Evolutionary conservation across 2,329 filamentous ascomycete genomes (phyloP).

Genomic region (Stagonosporopsis tanaceti): DNA sequence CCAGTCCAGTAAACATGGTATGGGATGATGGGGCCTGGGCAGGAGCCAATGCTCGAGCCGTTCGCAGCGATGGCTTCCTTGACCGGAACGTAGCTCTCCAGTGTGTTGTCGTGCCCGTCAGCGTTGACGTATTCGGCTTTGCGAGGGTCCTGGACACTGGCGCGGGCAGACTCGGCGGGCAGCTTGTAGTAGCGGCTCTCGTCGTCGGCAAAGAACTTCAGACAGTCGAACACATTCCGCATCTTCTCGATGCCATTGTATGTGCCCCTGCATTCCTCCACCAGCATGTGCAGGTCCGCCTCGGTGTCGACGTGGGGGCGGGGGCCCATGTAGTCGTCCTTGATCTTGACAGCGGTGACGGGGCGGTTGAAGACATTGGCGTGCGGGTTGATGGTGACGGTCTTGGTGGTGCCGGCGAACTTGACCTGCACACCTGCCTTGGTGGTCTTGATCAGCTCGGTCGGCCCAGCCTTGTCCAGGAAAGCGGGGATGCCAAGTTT

Average conservation of each 20-base stretch:
- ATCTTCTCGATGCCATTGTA: constrained; percentile 63
- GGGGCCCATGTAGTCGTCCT: constrained; percentile 61
- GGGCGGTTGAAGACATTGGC: constrained; percentile 64
- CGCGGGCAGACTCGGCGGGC: constrained; percentile 51
- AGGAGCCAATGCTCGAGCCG: constrained; percentile 56
- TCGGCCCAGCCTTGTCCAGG: constrained; percentile 52
- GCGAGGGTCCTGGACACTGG: constrained; percentile 53
- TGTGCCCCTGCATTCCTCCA: constrained; percentile 62
- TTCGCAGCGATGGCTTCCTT: constrained; percentile 48
- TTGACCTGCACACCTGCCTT: constrained; percentile 53
- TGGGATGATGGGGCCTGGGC: constrained; percentile 63
- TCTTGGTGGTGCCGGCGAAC: constrained; percentile 51
- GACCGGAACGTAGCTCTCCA: constrained; percentile 48
- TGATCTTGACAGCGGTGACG: constrained; percentile 57
- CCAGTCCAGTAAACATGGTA: constrained; percentile 67
- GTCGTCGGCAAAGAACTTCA: constrained; percentile 59
- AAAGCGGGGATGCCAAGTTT: constrained; percentile 54
- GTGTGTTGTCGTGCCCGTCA: constrained; percentile 53
- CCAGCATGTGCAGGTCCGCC: constrained; percentile 60
- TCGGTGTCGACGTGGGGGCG: constrained; percentile 62
- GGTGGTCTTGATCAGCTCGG: constrained; percentile 52
- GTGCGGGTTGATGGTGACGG: constrained; percentile 59
- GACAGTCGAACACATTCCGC: constrained; percentile 61
- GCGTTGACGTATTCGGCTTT: constrained; percentile 54
- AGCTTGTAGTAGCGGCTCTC: constrained; percentile 61